phyloP scores from a whole-genome alignment of 2,329 filamentous ascomycete genomes.

The Pseudocercospora fuligena region DNA sequence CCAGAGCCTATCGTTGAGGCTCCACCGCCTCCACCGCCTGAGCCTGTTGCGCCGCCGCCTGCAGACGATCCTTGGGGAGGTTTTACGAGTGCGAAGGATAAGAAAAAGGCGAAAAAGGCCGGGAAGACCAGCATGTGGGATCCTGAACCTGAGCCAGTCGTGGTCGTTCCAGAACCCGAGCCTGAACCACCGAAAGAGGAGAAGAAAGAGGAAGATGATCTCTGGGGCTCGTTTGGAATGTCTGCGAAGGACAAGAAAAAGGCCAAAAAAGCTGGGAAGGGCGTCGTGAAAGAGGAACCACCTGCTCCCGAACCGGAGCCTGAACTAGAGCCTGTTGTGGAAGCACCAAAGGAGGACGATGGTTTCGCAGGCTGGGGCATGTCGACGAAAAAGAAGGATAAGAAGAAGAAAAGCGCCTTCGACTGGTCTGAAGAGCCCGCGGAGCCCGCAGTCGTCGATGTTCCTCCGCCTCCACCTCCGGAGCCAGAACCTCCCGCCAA shows the following conservation, averaged over 20 bases:
- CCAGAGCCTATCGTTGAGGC: slow-evolving; percentile 34
- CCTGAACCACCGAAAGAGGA: slow-evolving; percentile 44
- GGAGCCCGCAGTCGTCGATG: slow-evolving; percentile 26
- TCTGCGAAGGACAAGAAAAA: slow-evolving; percentile 53
- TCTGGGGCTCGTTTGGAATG: slow-evolving; percentile 39
- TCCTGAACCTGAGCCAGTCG: slow-evolving; percentile 41
- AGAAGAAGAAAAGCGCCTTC: slow-evolving; percentile 47
- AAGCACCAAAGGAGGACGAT: slow-evolving; percentile 28
- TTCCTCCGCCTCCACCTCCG: slow-evolving; percentile 34
- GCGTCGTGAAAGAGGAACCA: slow-evolving; percentile 36
- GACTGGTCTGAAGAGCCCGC: slow-evolving; percentile 39
- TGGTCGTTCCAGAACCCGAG: slow-evolving; percentile 43
- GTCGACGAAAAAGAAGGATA: slow-evolving; percentile 36
- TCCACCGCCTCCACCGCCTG: slow-evolving; percentile 34
- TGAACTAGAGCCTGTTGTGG: slow-evolving; percentile 28
- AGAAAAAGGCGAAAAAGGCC: slow-evolving; percentile 53
- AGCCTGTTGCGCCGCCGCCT: slow-evolving; percentile 31
- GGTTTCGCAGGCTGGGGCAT: slow-evolving; percentile 32
- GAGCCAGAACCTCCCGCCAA: slow-evolving; percentile 41
- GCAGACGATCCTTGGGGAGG: slow-evolving; percentile 42
- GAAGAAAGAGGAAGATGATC: slow-evolving; percentile 46
- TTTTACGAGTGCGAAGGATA: slow-evolving; percentile 37
- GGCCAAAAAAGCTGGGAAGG: slow-evolving; percentile 55
- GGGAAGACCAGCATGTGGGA: slow-evolving; percentile 44
- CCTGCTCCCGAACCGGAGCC: slow-evolving; percentile 29